A percentile compares a stretch with the other conserved stretches of the same genome.
phyloP scores from a whole-genome alignment of 768 basidiomycete genomes.

The Agaricus blazei region DNA sequence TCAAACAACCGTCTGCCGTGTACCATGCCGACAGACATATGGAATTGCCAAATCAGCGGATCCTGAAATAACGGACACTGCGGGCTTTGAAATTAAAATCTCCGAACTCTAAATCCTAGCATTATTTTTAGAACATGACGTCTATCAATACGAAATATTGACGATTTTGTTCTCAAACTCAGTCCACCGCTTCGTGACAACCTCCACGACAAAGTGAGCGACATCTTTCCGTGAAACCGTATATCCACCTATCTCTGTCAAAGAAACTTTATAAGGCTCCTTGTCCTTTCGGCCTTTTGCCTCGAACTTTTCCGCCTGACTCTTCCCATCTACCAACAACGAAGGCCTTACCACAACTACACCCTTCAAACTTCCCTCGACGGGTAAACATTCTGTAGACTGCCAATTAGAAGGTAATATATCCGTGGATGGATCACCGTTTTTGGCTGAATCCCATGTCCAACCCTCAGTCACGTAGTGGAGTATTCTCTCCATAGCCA shows the following conservation, averaged over 20 bases:
- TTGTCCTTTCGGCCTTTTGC: slow-evolving; percentile 15
- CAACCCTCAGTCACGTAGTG: slow-evolving; percentile 41
- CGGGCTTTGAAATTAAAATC: no score
- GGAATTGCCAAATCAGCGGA: no score
- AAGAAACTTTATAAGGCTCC: slow-evolving; percentile 37
- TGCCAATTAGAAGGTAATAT: slow-evolving; percentile 46
- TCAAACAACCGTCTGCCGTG: no score
- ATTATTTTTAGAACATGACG: no score
- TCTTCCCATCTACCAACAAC: slow-evolving; percentile 53
- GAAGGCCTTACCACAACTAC: slow-evolving; percentile 53
- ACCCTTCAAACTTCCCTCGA: slow-evolving; percentile 36
- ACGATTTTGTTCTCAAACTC: slow-evolving; percentile 47
- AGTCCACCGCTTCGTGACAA: slow-evolving; percentile 40
- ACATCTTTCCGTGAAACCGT: slow-evolving; percentile 59
- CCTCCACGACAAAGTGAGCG: slow-evolving; percentile 58
- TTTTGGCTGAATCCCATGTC: slow-evolving; percentile 36
- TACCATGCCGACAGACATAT: no score
- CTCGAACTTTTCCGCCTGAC: slow-evolving; percentile 29
- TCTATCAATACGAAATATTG: slow-evolving; percentile 39
- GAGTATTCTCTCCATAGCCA: slow-evolving; percentile 49
- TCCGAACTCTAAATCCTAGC: no score
- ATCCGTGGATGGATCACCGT: slow-evolving; percentile 34
- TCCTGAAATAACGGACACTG: no score
- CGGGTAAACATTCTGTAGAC: slow-evolving; percentile 33
- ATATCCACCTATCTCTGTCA: slow-evolving; percentile 39